Base-by-base conservation (phyloP, 1,139 yeast genomes). In the Entelexis paramagnoliae region DNA sequence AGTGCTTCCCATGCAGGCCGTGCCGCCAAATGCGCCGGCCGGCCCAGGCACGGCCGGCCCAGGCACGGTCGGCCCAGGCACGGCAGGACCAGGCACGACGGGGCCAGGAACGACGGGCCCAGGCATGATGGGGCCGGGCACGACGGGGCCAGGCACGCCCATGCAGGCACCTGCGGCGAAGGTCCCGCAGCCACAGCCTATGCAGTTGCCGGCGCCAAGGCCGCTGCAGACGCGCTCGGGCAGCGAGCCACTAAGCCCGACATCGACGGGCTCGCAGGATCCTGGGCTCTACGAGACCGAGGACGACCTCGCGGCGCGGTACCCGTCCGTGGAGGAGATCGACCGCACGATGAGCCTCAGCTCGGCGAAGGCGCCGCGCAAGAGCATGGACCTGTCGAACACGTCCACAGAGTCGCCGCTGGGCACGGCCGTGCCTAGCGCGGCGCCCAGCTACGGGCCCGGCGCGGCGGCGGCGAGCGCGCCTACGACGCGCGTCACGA, bases 291-390 rank as follows among this genome's bases (percentile, higher is more conserved):
- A 48, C 24, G 51, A 51, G 29, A 44, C 47, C 14, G 58, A 56
- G 36, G 61, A 54, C 16, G 59, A 58, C 16, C 58, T 62, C 10
- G 60, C 58, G 19, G 45, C 59, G 14, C 55, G 66, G 45, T 67
- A 57, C 56, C 71, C 70, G 4, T 60, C 69, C 0, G 63, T 67
- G 24, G 71, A 67, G 50, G 70, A 66, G 48, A 62, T 67, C 45
- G 62, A 66, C 16, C 51, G 39, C 28, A 44, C 46, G 5, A 41
- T 41, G 46, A 17, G 47, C 30, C 14, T 42, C 28, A 20, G 36
- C 28, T 42, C 46, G 29, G 46, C 46, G 10, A 42, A 42, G 29
- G 36, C 30, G 13, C 46, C 46, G 29, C 35, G 34, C 6, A 19
- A 19, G 34, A 28, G 34, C 34, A 41, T 9, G n/a, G 45, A 41